Conservation (phyloP, 495 filamentous ascomycete species). For the Penicillium coprophilum region DNA sequence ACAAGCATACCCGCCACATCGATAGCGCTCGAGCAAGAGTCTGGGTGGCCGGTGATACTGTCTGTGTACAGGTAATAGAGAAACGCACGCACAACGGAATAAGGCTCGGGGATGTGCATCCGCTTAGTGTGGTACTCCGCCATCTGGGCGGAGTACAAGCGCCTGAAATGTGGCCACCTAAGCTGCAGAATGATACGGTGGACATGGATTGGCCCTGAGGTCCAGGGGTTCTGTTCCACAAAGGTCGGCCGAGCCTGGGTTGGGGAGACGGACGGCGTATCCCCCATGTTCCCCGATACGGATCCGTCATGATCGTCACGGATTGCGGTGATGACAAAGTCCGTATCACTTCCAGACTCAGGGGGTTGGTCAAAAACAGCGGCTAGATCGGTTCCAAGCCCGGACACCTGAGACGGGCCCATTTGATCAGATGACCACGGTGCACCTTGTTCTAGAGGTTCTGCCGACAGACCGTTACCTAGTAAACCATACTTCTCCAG, state of each 20-base stretch:
- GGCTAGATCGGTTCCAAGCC: slow-evolving; percentile 78
- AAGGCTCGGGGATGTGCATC: slow-evolving; percentile 97
- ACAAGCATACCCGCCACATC: slow-evolving; percentile 96
- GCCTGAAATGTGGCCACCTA: slow-evolving; percentile 93
- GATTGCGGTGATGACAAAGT: slow-evolving; percentile 82
- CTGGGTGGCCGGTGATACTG: slow-evolving; percentile 68
- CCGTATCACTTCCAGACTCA: slow-evolving; percentile 74
- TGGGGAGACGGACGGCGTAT: slow-evolving; percentile 34
- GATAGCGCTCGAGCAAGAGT: slow-evolving; percentile 66
- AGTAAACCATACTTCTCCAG: slow-evolving; percentile 81
- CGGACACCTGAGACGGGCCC: slow-evolving; percentile 48
- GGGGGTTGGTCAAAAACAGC: slow-evolving; percentile 80
- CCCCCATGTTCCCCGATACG: slow-evolving; percentile 57
- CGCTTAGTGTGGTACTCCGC: slow-evolving; percentile 92
- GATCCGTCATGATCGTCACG: slow-evolving; percentile 57
- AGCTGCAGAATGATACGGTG: slow-evolving; percentile 91
- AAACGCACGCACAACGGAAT: slow-evolving; percentile 90
- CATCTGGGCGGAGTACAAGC: slow-evolving; percentile 90
- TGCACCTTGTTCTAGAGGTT: slow-evolving; percentile 57
- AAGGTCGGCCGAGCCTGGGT: slow-evolving; percentile 54
- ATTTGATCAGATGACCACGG: slow-evolving; percentile 52
- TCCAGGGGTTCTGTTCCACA: slow-evolving; percentile 60
- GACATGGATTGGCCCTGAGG: slow-evolving; percentile 83
- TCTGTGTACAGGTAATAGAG: slow-evolving; percentile 97
- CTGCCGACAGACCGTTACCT: slow-evolving; percentile 68